Evolutionary conservation across 352 stramenopile species (phyloP), one percentile per base, ranked within the genome.

Genomic region (Pythium brachiatum): DNA sequence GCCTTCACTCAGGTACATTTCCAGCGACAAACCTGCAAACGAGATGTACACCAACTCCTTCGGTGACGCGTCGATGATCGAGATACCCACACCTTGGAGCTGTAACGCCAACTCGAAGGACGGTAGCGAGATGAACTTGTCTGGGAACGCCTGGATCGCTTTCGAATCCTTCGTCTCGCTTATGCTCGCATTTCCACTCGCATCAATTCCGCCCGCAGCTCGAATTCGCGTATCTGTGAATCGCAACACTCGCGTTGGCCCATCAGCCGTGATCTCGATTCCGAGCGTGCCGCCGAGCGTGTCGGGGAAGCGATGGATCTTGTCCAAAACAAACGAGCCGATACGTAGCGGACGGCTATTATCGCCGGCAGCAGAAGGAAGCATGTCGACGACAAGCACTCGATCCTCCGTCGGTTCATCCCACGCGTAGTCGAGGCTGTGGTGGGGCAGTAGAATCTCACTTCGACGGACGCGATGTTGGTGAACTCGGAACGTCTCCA

Each of bases 351-450:
- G 88, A 15, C 88, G 82, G 54, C 84, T 94, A 52, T 95, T 95
- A 57, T 96, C 88, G 7, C 87, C 86, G 60, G 88, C 88, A 41
- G 86, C 85, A 12, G 87, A 96, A 6, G 87, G 88, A 12, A 96
- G 79, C 85, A 95, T 94, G 39, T 96, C 87, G 3, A 96, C 88
- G 1, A 96, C 83, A 7, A 96, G 69, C 47, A 90, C 71, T 4
- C 80, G 78, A 25, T 88, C 79, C 65, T 94, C 75, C 7, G 86
- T 92, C 6, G 88, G 88, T 36, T 96, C 88, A 60, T 96, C 88
- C 88, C 88, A 96, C 4, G 88, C 84, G 65, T 96, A 96, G 43
- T 95, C 85, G 7, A 92, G 66, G 39, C 82, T 94, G 53, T 96
- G 88, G 59, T 96, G 86, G 21, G 88, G 88, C 20, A 96, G 67